Percentiles rank a stretch among this genome's conserved stretches.
These are phyloP conservation scores for Fusarium piperis DNA, from an alignment of 2,329 filamentous ascomycete genomes.

Conservation along the genomic window DNA sequence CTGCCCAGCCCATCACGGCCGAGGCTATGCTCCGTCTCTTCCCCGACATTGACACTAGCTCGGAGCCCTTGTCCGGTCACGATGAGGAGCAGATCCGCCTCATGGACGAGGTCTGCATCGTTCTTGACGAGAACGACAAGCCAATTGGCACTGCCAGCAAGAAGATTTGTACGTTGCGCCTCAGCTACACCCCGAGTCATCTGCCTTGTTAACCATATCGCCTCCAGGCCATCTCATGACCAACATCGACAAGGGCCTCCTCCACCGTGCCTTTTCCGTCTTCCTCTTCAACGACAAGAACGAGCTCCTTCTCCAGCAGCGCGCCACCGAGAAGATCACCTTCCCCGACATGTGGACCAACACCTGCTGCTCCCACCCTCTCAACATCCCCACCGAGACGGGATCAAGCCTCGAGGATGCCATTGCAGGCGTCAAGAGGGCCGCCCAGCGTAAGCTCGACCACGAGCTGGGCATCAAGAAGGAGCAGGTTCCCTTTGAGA, in stretches of 20 bases:
- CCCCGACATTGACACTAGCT: slow-evolving; percentile 79
- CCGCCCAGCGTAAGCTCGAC: slow-evolving; percentile 90
- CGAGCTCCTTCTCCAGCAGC: slow-evolving; percentile 92
- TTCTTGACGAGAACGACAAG: slow-evolving; percentile 88
- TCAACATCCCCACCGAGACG: slow-evolving; percentile 91
- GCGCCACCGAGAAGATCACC: slow-evolving; percentile 96
- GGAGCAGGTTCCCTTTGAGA: slow-evolving; percentile 87
- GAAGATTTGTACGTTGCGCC: slow-evolving; percentile 82
- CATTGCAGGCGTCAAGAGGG: slow-evolving; percentile 86
- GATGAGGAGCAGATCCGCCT: slow-evolving; percentile 97
- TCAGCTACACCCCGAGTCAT: background rate
- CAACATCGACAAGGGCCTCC: slow-evolving; percentile 94
- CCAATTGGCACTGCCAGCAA: slow-evolving; percentile 98
- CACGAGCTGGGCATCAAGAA: slow-evolving; percentile 94
- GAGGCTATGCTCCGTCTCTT: slow-evolving; percentile 89
- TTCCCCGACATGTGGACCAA: slow-evolving; percentile 99
- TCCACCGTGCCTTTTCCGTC: slow-evolving; percentile 97
- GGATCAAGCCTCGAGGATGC: slow-evolving; percentile 83
- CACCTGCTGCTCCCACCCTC: slow-evolving; percentile 97
- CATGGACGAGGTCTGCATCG: slow-evolving; percentile 99
- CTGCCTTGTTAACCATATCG: slow-evolving; percentile 21
- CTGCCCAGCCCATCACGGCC: slow-evolving; percentile 76
- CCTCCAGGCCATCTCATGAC: slow-evolving; percentile 91
- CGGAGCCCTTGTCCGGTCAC: slow-evolving; percentile 84
- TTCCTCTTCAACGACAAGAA: slow-evolving; percentile 98